Base-by-base conservation (phyloP, 768 basidiomycete genomes). In the Termitomyces sp. region DNA sequence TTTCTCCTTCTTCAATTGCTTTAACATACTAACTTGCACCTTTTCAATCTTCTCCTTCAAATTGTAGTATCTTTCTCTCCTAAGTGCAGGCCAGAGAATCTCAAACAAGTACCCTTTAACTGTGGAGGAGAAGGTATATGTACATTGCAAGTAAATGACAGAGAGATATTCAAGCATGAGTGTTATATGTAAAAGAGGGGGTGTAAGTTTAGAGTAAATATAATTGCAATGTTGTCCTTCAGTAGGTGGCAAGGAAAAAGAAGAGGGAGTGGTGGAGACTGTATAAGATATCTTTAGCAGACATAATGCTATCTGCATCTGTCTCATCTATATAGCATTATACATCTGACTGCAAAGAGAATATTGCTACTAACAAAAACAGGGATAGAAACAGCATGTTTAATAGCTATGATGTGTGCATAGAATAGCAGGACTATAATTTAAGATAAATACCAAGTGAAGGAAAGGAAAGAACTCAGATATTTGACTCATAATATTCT, bases 281-380 rank as follows among this genome's bases (percentile, higher is more conserved):
- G 67, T 97, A 97, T 0, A 99, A 75, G 60, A 95, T 87, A 0
- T 92, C 96, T 73, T 97, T 96, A 1, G 95, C 97, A 44, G 85
- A 87, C 94, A 98, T 97, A 56, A 98, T 86, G 0, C 85, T 95
- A 64, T 97, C 94, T 6, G 85, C 88, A 14, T 94, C 92, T 0
- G 97, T 99, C 49, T 82, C 81, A 21, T 81, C 79, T 33, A 99
- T 73, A 69, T 94, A 98, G 11, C 76, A 73, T 50, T 79, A 77
- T 48, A 97, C 82, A 70, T 98, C 95, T n/a, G n/a, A 83, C 78
- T 44, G 87, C 81, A 68, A 86, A 92, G 12, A 98, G 84, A 57
- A 98, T 83, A 69, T 98, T 98, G 30, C 97, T 97, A 69, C 98
- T 99, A 0, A 95, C 95, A 68, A 99, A 91, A 4, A 99, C 94